Evolutionary conservation across 2,329 filamentous ascomycete species (phyloP).

Genomic region (Exophiala sp.): DNA sequence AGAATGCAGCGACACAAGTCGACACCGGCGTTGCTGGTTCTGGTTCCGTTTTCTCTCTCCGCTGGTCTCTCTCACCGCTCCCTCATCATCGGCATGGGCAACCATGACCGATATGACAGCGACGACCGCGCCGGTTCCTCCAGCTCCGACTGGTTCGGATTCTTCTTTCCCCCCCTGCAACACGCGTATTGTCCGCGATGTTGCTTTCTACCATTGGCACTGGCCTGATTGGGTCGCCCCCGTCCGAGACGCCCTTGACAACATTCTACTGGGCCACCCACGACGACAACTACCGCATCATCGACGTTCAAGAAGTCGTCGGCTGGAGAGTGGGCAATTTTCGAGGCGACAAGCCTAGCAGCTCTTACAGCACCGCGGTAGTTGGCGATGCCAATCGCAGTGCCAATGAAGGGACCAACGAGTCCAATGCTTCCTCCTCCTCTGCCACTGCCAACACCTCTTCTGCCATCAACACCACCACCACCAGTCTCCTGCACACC

Average conservation of each 20-base stretch:
- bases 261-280: not conserved
- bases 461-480: too few relatives aligned
- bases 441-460: not conserved
- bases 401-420: not conserved
- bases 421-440: not conserved
- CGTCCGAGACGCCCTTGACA: not conserved
- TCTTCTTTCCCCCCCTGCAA: not conserved
- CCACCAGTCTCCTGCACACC: too few relatives aligned
- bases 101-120: too few relatives aligned
- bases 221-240: too few relatives aligned
- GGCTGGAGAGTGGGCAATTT: slow-evolving; percentile 2
- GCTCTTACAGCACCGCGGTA: not conserved
- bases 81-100: too few relatives aligned
- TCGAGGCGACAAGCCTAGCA: not conserved
- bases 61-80: too few relatives aligned
- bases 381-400: not conserved
- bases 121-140: too few relatives aligned
- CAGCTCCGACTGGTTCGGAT: too few relatives aligned
- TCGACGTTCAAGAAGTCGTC: not conserved
- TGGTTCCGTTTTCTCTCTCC: too few relatives aligned
- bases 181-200: not conserved
- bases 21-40: not conserved
- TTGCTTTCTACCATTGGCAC: not conserved
- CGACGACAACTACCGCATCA: not conserved
- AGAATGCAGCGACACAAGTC: not conserved